Percentiles rank a stretch among this genome's conserved stretches.
Evolutionary conservation across 352 stramenopile genomes (phyloP).

Genomic region (Phytopythium vexans): DNA sequence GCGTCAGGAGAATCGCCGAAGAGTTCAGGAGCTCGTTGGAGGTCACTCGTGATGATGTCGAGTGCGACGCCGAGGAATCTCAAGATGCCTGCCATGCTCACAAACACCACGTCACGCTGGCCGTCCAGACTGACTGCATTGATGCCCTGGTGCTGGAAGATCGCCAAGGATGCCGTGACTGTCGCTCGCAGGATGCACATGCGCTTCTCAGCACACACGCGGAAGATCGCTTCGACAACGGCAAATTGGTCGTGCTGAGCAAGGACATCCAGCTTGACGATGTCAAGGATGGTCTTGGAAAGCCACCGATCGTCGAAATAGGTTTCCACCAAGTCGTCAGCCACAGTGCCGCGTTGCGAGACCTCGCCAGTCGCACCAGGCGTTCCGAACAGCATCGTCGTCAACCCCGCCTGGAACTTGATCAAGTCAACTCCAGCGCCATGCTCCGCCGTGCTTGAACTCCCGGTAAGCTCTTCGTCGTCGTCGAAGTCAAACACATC

Average conservation of each 20-base stretch:
- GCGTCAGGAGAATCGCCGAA: slow-evolving; percentile 36
- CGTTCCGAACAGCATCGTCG: slow-evolving; percentile 39
- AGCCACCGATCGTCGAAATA: slow-evolving; percentile 56
- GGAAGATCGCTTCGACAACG: slow-evolving; percentile 55
- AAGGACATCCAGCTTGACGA: slow-evolving; percentile 51
- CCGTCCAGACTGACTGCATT: slow-evolving; percentile 6
- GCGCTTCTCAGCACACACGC: slow-evolving; percentile 27
- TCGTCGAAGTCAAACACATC: slow-evolving; percentile 79
- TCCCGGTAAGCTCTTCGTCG: slow-evolving; percentile 35
- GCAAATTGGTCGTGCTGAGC: slow-evolving; percentile 63
- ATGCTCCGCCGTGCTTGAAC: slow-evolving; percentile 6
- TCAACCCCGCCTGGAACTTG: slow-evolving; percentile 57
- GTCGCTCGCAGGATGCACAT: slow-evolving; percentile 32
- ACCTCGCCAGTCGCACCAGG: slow-evolving; percentile 16
- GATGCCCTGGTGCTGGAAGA: slow-evolving; percentile 58
- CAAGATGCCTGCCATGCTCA: slow-evolving; percentile 60
- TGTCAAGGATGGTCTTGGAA: slow-evolving; percentile 31
- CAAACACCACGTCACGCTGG: slow-evolving; percentile 25
- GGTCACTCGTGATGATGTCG: slow-evolving; percentile 34
- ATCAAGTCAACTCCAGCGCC: slow-evolving; percentile 52
- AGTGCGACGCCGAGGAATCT: slow-evolving; percentile 51
- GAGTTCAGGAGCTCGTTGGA: slow-evolving; percentile 25
- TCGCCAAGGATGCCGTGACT: slow-evolving; percentile 42
- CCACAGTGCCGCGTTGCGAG: slow-evolving; percentile 20
- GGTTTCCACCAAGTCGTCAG: slow-evolving; percentile 29